Evolutionary conservation across 202 grass and related monocot genomes (phyloP), one percentile per base, ranked within the genome.

Genomic region (Alloteropsis angusta): DNA sequence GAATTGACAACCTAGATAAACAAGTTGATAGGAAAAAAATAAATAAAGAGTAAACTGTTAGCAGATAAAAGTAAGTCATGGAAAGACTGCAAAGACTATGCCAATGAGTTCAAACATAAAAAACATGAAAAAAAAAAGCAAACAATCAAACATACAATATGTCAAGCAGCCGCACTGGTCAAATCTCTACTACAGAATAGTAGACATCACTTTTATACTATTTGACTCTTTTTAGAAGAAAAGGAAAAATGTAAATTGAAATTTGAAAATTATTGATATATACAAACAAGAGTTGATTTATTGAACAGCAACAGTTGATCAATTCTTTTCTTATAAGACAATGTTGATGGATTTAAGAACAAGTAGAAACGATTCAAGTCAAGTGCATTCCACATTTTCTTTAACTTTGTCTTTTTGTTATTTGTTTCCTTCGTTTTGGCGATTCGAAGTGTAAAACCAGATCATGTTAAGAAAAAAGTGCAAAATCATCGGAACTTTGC

Each of bases 1-100:
- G 85, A 85, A 75, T 94, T 98, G 58, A 98, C 95, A 82, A 97
- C 91, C 94, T 97, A 87, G 6, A 28, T 3, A 73, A 68, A 69
- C 5, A 19, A 69, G 15, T 41, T 60, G 4, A 26, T 47, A 68
- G 48, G 63, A 60, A 67, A 41, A 3, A 63, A 65, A n/a, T n/a
- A n/a, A 60, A 13, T 56, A 32, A 19, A 74, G 16, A 63, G 16
- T 35, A 18, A 72, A 77, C 19, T 71, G 45, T 71, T 48, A 54
- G 17, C 35, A 72, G 17, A 56, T 62, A 56, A 43, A 39, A 39
- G 35, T 34, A 10, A 35, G 30, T 71, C 49, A 75, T 46, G 37
- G 35, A 63, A 56, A 21, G 28, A 50, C 39, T 82, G 56, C 16
- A 59, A 85, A 76, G 19, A 74, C 21, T 53, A 22, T 19, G 48